Base-by-base conservation (phyloP, 2,329 filamentous ascomycete species). In the Colletotrichum neosansevieriae region DNA sequence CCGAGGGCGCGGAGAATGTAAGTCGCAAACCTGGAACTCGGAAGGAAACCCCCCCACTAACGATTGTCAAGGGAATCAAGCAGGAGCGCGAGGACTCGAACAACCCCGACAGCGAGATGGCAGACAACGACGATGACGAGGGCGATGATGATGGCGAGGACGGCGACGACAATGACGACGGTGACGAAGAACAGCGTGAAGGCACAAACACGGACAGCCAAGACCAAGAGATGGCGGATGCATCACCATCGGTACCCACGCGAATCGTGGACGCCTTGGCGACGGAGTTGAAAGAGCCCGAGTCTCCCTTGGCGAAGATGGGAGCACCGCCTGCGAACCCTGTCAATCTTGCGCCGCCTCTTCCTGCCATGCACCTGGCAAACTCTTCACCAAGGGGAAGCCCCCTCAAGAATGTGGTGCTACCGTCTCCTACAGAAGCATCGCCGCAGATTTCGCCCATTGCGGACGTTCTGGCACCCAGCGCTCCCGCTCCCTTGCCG, bases 81-180 rank as follows among this genome's bases (percentile, higher is more conserved):
- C 78, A 77, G 76, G 80, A 82, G 84, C 69, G 81, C 42, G 82
- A 81, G 13, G 81, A 82, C 29, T 78, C 76, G 13, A 77, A 78
- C n/a, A 81, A 81, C 53, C 80, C 81, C 13, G 86, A 87, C 69
- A 83, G 80, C 71, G 85, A 87, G 67, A 86, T 86, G 80, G 83
- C 80, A 1, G 89, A 89, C 50, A 79, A 79, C 75, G 79, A 83
- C 3, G 84, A 85, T 2, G 84, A 82, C 2, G 83, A 79, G 4
- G 83, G 82, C 3, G 82, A 82, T 2, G 82, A 84, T 3, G 84
- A 84, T 3, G 84, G 80, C 3, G 83, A 83, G 2, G 84, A 82
- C 4, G 84, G 80, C 3, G 85, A 84, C 3, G 83, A 82, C 4
- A 83, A 80, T 3, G 84, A 85, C 2, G 82, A 82, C 3, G 78